Evolutionary conservation across 2,329 filamentous ascomycete genomes (phyloP).

Genomic region (Coniella lustricola): DNA sequence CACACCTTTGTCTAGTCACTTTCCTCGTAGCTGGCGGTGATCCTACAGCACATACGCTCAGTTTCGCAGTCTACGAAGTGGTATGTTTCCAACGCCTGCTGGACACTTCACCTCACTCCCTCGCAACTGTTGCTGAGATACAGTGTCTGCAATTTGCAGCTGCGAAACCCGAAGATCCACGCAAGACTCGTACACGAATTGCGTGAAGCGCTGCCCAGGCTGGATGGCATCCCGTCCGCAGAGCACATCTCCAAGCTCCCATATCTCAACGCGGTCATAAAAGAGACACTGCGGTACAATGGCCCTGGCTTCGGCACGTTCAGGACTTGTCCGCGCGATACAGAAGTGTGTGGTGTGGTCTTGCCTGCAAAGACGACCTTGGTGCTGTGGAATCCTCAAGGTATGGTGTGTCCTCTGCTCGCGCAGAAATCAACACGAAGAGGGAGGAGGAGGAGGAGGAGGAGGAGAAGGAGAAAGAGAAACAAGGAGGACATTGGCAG

Average conservation of each 20-base stretch:
- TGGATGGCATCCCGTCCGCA: background rate
- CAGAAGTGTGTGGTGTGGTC: background rate
- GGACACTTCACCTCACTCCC: too few relatives aligned
- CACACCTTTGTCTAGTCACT: background rate
- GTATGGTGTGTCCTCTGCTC: background rate
- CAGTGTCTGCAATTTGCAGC: too few relatives aligned
- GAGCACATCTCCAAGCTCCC: background rate
- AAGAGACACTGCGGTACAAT: background rate
- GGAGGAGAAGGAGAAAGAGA: background rate
- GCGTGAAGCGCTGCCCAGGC: background rate
- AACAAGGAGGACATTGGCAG: too few relatives aligned
- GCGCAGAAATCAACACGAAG: too few relatives aligned
- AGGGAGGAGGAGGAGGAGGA: too few relatives aligned
- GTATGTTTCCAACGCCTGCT: background rate
- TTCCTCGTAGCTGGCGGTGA: slow-evolving; percentile 1
- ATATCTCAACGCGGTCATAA: background rate
- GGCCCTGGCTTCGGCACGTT: background rate
- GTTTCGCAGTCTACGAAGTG: slow-evolving; percentile 2
- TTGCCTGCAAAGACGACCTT: background rate
- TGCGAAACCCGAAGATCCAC: background rate
- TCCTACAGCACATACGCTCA: background rate
- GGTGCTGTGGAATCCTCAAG: slow-evolving; percentile 1
- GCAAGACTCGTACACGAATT: background rate
- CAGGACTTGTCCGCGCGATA: background rate
- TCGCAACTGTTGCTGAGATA: too few relatives aligned